phyloP scores from a whole-genome alignment of 1,139 yeast genomes.

The Blastobotrys petasosporus region DNA sequence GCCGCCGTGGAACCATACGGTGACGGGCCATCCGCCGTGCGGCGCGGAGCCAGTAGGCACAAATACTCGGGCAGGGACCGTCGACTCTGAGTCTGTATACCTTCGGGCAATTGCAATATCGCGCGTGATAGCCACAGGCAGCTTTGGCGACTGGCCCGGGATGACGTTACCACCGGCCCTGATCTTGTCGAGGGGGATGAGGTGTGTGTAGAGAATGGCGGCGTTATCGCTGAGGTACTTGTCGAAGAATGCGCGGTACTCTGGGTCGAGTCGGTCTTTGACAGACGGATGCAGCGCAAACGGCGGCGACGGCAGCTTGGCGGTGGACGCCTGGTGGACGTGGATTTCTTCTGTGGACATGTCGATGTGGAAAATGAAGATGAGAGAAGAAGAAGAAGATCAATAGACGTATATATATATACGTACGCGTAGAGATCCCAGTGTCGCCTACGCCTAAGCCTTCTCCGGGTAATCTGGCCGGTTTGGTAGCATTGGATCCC shows the following conservation, averaged over 20 bases:
- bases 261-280: constrained; percentile 35
- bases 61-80: constrained; percentile 40
- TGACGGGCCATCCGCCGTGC: constrained; percentile 41
- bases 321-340: neutral
- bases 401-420: too few species aligned
- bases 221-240: constrained; percentile 30
- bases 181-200: constrained; percentile 36
- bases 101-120: constrained; percentile 39
- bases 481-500: too few species aligned
- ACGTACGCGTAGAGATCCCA: too few species aligned
- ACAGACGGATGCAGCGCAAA: constrained; percentile 18
- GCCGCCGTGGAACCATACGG: constrained; percentile 48
- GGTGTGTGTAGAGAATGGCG: constrained; percentile 40
- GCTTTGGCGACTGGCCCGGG: constrained; percentile 40
- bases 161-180: constrained; percentile 44
- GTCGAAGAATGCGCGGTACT: constrained; percentile 38
- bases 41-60: constrained; percentile 39
- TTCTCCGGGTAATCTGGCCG: too few species aligned
- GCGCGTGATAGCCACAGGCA: constrained; percentile 30
- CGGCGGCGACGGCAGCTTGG: constrained; percentile 10
- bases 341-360: too few species aligned
- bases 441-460: too few species aligned
- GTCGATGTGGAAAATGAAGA: too few species aligned
- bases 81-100: constrained; percentile 29
- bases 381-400: too few species aligned